Evolutionary conservation across 257 asterid species (phyloP), one percentile per base, ranked within the genome.

Genomic region (Eustoma russellianum): DNA sequence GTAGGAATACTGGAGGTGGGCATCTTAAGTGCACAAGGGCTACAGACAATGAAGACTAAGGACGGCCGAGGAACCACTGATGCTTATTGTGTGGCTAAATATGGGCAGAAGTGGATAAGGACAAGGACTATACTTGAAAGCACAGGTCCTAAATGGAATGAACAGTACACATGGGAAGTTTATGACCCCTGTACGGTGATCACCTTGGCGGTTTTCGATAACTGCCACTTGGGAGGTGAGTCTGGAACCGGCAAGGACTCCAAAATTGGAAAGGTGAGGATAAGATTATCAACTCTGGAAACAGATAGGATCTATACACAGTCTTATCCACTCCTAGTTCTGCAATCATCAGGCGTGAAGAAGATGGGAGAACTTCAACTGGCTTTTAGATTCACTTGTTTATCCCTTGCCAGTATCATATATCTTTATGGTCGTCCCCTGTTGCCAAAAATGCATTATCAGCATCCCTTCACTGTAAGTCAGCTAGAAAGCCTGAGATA

Each of bases 81-180:
- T 8, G 83, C 94, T n/a, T 81, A 84, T 13, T 74, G 83, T n/a
- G 91, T 84, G 15, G 91, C 91, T 0, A 84, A 84, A 64, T 81
- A 84, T 40, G 94, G 94, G 6, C 79, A 55, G 28, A 80, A 83
- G 24, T 83, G 94, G 94, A 74, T 83, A 1, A 52, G 90, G 33
- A 78, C 94, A 0, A 66, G 94, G 41, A 83, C 94, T 6, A 66
- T 83, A 47, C 48, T 80, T 2, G 78, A 67, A 14, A 78, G 67
- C 70, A 54, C 48, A 40, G 61, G 57, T 48, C 93, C 93, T 10
- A 77, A 70, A 55, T 83, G 93, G 93, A 83, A 79, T 44, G 93
- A 82, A 77, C 93, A 83, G 24, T 83, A 83, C 65, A 75, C 83
- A 0, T 83, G 93, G 93, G 88, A 80, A 55, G 93, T 83, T 13